phyloP scores from a whole-genome alignment of 1,139 yeast genomes.

The Waltiozyma sp. region DNA sequence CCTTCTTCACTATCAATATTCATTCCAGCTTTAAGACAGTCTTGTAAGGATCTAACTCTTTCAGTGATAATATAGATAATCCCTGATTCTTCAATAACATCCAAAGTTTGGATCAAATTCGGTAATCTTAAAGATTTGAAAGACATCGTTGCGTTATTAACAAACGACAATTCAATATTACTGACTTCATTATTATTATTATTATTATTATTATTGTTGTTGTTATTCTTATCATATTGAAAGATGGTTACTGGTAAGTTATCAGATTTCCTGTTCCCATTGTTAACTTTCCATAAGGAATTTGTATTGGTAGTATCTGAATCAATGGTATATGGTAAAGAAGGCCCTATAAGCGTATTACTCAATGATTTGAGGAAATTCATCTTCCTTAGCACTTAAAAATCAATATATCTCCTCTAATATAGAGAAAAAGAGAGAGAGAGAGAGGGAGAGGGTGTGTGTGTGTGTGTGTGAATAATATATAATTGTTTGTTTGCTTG shows the following conservation, averaged over 20 bases:
- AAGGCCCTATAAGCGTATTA: background rate
- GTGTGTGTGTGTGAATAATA: no score
- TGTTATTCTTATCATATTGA: background rate
- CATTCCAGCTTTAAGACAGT: conserved; percentile 14
- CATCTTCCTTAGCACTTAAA: background rate
- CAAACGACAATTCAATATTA: background rate
- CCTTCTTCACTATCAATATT: conserved; percentile 22
- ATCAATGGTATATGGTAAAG: background rate
- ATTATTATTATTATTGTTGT: background rate
- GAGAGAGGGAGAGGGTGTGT: no score
- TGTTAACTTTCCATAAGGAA: background rate
- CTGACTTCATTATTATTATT: background rate
- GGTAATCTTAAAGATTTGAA: conserved; percentile 50
- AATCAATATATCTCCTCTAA: no score
- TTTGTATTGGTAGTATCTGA: background rate
- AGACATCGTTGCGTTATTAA: background rate
- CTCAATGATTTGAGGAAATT: background rate
- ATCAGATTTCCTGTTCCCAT: background rate
- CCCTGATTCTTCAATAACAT: conserved; percentile 49
- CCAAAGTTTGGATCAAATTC: conserved; percentile 59
- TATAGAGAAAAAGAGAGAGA: no score
- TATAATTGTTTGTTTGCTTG: no score
- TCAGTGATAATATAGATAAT: conserved; percentile 76
- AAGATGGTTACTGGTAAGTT: background rate
- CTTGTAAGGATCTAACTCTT: conserved; percentile 50